Conservation (phyloP, 768 basidiomycete species). For the Lanmaoa pseudosensibilis region DNA sequence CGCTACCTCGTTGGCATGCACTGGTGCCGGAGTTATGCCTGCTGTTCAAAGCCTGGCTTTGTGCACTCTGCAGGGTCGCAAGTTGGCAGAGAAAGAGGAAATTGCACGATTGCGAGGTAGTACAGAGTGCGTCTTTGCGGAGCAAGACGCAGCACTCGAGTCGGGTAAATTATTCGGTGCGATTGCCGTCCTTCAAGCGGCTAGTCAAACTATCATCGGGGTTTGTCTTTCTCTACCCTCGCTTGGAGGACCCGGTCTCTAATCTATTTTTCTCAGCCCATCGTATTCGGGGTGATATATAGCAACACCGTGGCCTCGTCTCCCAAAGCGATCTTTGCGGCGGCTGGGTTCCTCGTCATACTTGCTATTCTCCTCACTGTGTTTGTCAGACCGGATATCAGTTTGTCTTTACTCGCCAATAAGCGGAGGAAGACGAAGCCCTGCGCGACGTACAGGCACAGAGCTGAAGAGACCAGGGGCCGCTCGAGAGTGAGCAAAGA, state of each 20-base stretch:
- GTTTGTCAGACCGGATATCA: constrained; percentile 39
- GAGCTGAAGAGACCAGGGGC: constrained; percentile 19
- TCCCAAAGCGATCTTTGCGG: constrained; percentile 67
- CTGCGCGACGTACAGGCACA: constrained; percentile 2
- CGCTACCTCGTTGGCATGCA: constrained; percentile 60
- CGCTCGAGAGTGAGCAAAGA: constrained; percentile 42
- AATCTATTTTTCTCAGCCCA: constrained; percentile 48
- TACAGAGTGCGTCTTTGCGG: neutral
- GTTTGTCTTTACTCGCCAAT: constrained; percentile 19
- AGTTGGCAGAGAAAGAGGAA: constrained; percentile 35
- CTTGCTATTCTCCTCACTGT: constrained; percentile 48
- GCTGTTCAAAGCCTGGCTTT: constrained; percentile 73
- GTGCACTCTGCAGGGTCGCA: constrained; percentile 49
- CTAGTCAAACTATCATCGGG: constrained; percentile 60
- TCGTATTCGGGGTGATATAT: constrained; percentile 68
- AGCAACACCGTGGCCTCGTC: constrained; percentile 59
- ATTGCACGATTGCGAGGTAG: constrained; percentile 24
- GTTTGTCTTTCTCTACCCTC: constrained; percentile 26
- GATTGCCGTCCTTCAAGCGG: constrained; percentile 63
- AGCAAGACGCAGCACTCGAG: constrained; percentile 36
- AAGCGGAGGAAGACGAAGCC: constrained; percentile 8
- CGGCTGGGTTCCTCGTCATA: constrained; percentile 56
- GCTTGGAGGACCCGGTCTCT: constrained; percentile 10
- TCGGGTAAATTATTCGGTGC: constrained; percentile 69
- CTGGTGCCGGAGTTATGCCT: constrained; percentile 69